A percentile compares a stretch with the other conserved stretches of the same genome.
phyloP scores from a whole-genome alignment of 495 filamentous ascomycete species.

The Aspergillus wentii region DNA sequence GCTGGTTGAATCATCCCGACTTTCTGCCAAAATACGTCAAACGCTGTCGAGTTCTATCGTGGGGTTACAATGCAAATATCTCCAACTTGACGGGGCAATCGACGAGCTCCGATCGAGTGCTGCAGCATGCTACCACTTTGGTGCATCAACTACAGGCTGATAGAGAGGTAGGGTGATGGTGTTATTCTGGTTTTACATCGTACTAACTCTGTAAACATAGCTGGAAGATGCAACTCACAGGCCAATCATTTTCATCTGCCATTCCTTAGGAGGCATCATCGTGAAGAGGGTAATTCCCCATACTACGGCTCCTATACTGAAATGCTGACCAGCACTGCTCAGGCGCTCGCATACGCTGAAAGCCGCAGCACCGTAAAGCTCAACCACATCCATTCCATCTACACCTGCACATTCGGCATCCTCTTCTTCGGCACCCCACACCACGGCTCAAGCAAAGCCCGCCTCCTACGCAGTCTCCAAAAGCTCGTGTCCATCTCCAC shows the following conservation, averaged over 20 bases:
- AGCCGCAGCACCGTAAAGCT: conserved; percentile 10
- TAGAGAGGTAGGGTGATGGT: conserved; percentile 6
- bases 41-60: conserved; percentile 19
- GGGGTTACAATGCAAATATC: conserved; percentile 25
- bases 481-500: conserved; percentile 12
- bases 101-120: conserved; percentile 9
- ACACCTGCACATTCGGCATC: conserved; percentile 28
- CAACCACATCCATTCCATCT: conserved; percentile 28
- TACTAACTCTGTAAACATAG: conserved; percentile 2
- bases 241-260: conserved; percentile 19
- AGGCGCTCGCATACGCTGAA: conserved; percentile 24
- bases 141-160: conserved; percentile 16
- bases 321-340: too few relatives aligned
- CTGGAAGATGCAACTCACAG: conserved; percentile 8
- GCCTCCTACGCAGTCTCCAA: conserved; percentile 14
- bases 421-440: conserved; percentile 40
- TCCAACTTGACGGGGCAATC: conserved; percentile 12
- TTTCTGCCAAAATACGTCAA: conserved; percentile 21
- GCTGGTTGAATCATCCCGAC: conserved; percentile 20
- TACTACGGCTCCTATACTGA: background rate
- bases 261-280: conserved; percentile 17
- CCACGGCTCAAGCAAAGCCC: conserved; percentile 17
- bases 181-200: background rate
- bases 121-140: conserved; percentile 29
- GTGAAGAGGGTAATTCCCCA: conserved; percentile 12